A percentile compares a stretch with the other conserved stretches of the same genome.
These are phyloP conservation scores for Persicaria tinctoria DNA, from an alignment of 148 eudicot species.

Conservation along the genomic window DNA sequence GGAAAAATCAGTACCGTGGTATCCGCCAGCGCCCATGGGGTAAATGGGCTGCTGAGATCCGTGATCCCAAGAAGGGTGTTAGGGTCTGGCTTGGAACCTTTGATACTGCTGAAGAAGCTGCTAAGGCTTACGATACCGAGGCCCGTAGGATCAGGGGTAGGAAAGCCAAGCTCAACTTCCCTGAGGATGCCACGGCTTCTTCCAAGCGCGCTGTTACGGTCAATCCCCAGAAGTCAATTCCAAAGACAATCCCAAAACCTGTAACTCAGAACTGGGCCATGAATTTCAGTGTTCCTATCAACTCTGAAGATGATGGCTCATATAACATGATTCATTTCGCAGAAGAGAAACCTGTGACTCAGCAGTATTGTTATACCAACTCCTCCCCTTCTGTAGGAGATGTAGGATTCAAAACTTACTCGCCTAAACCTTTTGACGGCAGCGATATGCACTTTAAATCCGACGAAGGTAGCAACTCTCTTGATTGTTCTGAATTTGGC, in stretches of 20 bases:
- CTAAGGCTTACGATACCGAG: constrained; percentile 72
- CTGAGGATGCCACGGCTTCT: constrained; percentile 28
- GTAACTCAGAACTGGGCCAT: not conserved
- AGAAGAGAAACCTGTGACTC: constrained; percentile 6
- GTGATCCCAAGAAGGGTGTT: constrained; percentile 88
- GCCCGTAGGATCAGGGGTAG: constrained; percentile 78
- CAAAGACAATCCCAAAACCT: not conserved
- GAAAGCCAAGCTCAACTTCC: constrained; percentile 86
- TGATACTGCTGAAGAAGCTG: constrained; percentile 84
- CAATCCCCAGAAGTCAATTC: not conserved
- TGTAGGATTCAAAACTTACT: not conserved
- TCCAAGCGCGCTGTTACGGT: not conserved
- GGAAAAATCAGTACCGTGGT: constrained; percentile 78
- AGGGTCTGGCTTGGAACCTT: constrained; percentile 88
- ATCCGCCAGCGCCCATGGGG: constrained; percentile 92
- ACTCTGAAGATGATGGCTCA: not conserved
- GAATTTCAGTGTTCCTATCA: not conserved
- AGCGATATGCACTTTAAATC: not conserved
- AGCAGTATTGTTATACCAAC: not conserved
- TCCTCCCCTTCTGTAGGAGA: not conserved
- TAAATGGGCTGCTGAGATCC: constrained; percentile 91
- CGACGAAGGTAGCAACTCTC: constrained; percentile 5
- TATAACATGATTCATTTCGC: not conserved
- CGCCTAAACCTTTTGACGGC: not conserved
- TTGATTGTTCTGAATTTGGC: constrained; percentile 13